Percentiles rank a stretch among this genome's conserved stretches.
These are phyloP conservation scores for Clarireedia paspali DNA, from an alignment of 2,329 filamentous ascomycete species.

Conservation along the genomic window DNA sequence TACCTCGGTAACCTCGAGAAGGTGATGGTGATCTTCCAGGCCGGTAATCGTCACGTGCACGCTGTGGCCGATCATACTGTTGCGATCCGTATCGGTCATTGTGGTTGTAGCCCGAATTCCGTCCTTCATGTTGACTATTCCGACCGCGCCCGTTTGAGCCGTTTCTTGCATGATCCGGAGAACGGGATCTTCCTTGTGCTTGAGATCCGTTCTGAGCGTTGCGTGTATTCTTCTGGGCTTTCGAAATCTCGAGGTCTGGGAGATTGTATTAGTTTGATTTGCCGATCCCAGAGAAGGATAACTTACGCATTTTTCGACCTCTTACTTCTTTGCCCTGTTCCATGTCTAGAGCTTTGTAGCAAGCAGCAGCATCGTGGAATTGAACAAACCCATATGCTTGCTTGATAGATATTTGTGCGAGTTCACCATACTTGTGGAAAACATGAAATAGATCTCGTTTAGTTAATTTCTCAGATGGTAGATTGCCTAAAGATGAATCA, in stretches of 20 bases:
- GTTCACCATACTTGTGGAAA: constrained; percentile 75
- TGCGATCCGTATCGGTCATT: constrained; percentile 32
- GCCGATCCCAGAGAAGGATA: background rate
- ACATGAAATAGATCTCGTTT: constrained; percentile 91
- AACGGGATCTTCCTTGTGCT: constrained; percentile 46
- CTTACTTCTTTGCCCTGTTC: constrained; percentile 77
- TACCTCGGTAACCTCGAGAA: constrained; percentile 16
- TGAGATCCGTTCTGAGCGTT: constrained; percentile 33
- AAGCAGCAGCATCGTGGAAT: constrained; percentile 72
- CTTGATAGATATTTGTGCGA: constrained; percentile 94
- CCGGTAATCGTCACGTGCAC: constrained; percentile 56
- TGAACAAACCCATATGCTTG: constrained; percentile 96
- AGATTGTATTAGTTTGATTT: background rate
- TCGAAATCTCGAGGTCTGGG: constrained; percentile 81
- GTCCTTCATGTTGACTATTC: constrained; percentile 26
- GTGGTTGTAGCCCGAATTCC: constrained; percentile 30
- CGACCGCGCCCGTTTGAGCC: constrained; percentile 34
- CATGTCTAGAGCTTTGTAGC: constrained; percentile 62
- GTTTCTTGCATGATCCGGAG: constrained; percentile 48
- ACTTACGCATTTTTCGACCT: constrained; percentile 88
- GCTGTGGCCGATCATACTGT: constrained; percentile 37
- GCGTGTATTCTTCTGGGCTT: constrained; percentile 72
- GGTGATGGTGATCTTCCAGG: constrained; percentile 9
- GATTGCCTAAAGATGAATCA: constrained; percentile 55
- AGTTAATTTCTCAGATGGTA: constrained; percentile 86